Conservation (phyloP, 2,329 filamentous ascomycete species). For the Cladosporium cucumerinum region DNA sequence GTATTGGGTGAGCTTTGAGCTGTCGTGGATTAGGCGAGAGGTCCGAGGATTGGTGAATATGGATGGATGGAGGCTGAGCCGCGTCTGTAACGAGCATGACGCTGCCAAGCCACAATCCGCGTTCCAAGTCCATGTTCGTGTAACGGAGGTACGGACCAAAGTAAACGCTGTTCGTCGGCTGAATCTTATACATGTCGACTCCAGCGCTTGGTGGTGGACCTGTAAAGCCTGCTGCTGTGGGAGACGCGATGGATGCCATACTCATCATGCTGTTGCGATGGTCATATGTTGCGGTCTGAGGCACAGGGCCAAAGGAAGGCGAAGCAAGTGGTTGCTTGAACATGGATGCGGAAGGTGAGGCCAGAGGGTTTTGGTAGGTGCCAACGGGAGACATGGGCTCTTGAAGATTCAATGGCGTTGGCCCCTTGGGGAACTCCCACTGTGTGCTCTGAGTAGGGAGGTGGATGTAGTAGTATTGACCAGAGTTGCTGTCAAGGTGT, state of each 20-base stretch:
- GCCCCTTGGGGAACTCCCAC: conserved; percentile 98
- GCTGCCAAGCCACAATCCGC: conserved; percentile 85
- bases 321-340: conserved; percentile 69
- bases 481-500: conserved; percentile 89
- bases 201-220: conserved; percentile 86
- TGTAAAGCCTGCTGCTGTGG: conserved; percentile 76
- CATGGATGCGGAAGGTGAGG: conserved; percentile 46
- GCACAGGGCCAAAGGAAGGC: conserved; percentile 67
- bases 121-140: conserved; percentile 94
- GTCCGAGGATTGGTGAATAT: conserved; percentile 86
- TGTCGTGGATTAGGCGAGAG: conserved; percentile 87
- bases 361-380: conserved; percentile 43
- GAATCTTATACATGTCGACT: conserved; percentile 89
- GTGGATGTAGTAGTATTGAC: conserved; percentile 99
- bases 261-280: conserved; percentile 77
- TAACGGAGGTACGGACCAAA: conserved; percentile 96
- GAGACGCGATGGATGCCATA: conserved; percentile 68
- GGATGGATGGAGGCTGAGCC: conserved; percentile 89
- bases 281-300: conserved; percentile 72
- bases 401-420: conserved; percentile 82
- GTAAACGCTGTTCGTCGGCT: conserved; percentile 93
- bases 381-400: conserved; percentile 79
- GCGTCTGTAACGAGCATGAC: conserved; percentile 91
- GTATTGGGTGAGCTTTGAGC: conserved; percentile 75
- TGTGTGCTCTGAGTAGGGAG: conserved; percentile 92